Conservation (phyloP, 495 filamentous ascomycete genomes). For the Wilcoxina mikolae region DNA sequence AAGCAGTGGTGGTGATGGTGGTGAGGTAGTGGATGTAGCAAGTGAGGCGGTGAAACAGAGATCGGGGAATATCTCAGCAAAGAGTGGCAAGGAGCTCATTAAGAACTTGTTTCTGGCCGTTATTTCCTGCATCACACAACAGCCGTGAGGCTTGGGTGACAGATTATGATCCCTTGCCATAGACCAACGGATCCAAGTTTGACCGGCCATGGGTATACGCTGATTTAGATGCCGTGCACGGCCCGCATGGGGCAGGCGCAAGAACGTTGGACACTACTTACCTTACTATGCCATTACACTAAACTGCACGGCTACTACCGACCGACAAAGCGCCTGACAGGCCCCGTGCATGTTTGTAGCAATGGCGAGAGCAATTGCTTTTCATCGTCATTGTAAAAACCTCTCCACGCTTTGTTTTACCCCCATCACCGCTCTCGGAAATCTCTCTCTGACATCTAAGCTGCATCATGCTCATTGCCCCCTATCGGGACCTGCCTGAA, state of each 20-base stretch:
- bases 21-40: neutral
- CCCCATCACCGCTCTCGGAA: no score
- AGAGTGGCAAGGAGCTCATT: slow-evolving; percentile 4
- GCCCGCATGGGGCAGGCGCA: neutral
- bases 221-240: neutral
- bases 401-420: neutral
- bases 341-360: neutral
- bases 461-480: no score
- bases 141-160: neutral
- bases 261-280: neutral
- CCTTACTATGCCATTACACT: neutral
- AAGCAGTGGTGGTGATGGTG: neutral
- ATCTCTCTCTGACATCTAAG: no score
- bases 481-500: no score
- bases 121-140: no score
- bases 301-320: neutral
- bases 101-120: slow-evolving; percentile 1
- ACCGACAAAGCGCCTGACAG: neutral
- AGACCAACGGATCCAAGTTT: neutral
- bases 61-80: neutral
- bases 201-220: neutral
- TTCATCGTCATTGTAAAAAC: neutral
- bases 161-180: neutral
- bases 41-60: neutral
- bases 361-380: neutral